Evolutionary conservation across 75 land plant genomes (phyloP), one percentile per base, ranked within the genome.

Genomic region (Azolla pinnata): DNA sequence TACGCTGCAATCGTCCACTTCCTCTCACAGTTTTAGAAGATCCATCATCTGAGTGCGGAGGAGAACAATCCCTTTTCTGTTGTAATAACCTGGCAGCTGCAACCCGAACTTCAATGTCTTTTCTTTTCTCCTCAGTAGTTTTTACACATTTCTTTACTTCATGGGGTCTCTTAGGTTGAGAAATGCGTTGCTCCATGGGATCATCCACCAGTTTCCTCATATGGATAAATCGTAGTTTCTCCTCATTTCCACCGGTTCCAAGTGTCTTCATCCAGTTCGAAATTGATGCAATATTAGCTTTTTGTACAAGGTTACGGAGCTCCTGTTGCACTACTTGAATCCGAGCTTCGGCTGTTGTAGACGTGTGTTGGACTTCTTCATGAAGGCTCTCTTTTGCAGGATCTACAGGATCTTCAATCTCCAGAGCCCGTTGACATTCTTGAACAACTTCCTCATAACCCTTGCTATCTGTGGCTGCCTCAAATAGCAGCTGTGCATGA

Each of bases 101-200:
- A 17, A 89, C 96, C 16, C 90, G 60, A 31, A 89, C 96, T 59
- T 89, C 96, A 48, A 89, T 89, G 57, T 89, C 90, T 58, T 85
- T 80, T 30, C 96, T 59, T 27, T 81, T 59, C 57, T 89, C 96
- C 33, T 85, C 96, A 7, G 75, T 75, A 20, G 96, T 89, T 62
- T 89, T 89, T 7, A 78, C 74, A 1, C 79, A 78, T 53, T 89
- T 89, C 67, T 89, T 89, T n/a, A 82, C 83, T 69, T 89, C 96
- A 66, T 89, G 79, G 0, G 86, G 81, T 49, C 96, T 67, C 56
- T 79, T 82, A 0, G 79, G 55, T 67, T 75, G 88, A 7, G 66
- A 74, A 19, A 83, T 27, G 30, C 80, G 56, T 48, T 69, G 59
- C 69, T 85, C 96, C 83, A 85, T 68, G 0, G 86, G 89, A 56